Percentiles rank a stretch among this genome's conserved stretches.
Conservation (phyloP, 1,139 yeast genomes). For the Candida pseudoviswanathii region DNA sequence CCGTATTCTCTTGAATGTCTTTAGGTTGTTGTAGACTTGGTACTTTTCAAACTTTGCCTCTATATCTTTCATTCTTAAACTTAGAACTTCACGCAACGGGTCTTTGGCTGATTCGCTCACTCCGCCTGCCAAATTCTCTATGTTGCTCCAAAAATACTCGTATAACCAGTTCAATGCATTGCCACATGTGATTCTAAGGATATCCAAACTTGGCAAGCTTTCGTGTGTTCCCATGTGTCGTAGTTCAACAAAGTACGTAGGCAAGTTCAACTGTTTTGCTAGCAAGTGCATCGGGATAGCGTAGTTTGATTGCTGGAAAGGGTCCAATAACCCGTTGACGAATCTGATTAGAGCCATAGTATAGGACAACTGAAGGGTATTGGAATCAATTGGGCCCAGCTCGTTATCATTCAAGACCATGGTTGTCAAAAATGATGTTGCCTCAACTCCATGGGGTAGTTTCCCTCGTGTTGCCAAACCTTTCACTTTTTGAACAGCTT, state of each 20-base stretch:
- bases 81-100: conserved; percentile 7
- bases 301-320: conserved; percentile 74
- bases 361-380: conserved; percentile 52
- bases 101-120: neutral
- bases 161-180: conserved; percentile 78
- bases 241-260: conserved; percentile 84
- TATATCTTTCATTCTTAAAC: conserved; percentile 4
- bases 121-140: conserved; percentile 27
- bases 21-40: conserved; percentile 22
- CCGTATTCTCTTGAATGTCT: conserved; percentile 40
- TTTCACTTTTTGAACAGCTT: conserved; percentile 51
- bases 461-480: conserved; percentile 41
- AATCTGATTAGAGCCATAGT: conserved; percentile 82
- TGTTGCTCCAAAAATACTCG: conserved; percentile 69
- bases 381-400: conserved; percentile 23
- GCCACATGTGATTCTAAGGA: conserved; percentile 58
- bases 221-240: conserved; percentile 95
- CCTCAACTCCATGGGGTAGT: conserved; percentile 50
- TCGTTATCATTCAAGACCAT: conserved; percentile 39
- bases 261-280: conserved; percentile 71
- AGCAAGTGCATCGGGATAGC: conserved; percentile 79
- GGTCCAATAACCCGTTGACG: conserved; percentile 91
- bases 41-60: conserved; percentile 6
- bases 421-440: conserved; percentile 65
- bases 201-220: conserved; percentile 66